These are phyloP conservation scores for Leccinum huronense DNA, from an alignment of 1,284 basidiomycete species.

Conservation along the genomic window DNA sequence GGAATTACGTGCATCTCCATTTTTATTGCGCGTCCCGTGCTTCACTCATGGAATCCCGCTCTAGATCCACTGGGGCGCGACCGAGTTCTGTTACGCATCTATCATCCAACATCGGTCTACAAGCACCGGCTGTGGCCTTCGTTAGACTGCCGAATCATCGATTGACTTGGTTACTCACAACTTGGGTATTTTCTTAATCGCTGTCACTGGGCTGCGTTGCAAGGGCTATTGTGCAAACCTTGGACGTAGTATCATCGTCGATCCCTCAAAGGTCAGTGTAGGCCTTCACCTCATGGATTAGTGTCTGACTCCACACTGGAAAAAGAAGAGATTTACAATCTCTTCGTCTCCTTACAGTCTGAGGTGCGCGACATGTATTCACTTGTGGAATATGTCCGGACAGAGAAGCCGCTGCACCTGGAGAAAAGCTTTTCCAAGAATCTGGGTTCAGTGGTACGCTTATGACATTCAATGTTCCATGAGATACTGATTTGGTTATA, in stretches of 20 bases:
- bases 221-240: constrained; percentile 92
- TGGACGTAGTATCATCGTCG: constrained; percentile 92
- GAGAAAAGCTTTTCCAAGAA: constrained; percentile 87
- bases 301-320: constrained; percentile 48
- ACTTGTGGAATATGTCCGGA: constrained; percentile 67
- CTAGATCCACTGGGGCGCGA: constrained; percentile 82
- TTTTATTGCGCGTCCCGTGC: background rate
- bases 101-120: constrained; percentile 93
- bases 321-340: constrained; percentile 84
- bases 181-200: constrained; percentile 80
- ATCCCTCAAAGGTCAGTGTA: constrained; percentile 75
- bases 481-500: constrained; percentile 34
- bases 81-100: constrained; percentile 93
- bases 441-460: constrained; percentile 82
- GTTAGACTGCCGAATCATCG: constrained; percentile 83
- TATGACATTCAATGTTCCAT: background rate
- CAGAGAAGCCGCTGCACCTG: constrained; percentile 72
- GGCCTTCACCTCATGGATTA: background rate
- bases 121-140: constrained; percentile 81
- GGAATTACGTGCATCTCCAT: constrained; percentile 49
- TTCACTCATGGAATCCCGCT: constrained; percentile 11
- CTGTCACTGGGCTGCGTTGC: constrained; percentile 83
- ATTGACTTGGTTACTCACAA: constrained; percentile 84
- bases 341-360: constrained; percentile 77
- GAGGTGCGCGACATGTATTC: constrained; percentile 84